Conservation (phyloP, 75 land plant genomes). For the Adiantum capillusveneris region DNA sequence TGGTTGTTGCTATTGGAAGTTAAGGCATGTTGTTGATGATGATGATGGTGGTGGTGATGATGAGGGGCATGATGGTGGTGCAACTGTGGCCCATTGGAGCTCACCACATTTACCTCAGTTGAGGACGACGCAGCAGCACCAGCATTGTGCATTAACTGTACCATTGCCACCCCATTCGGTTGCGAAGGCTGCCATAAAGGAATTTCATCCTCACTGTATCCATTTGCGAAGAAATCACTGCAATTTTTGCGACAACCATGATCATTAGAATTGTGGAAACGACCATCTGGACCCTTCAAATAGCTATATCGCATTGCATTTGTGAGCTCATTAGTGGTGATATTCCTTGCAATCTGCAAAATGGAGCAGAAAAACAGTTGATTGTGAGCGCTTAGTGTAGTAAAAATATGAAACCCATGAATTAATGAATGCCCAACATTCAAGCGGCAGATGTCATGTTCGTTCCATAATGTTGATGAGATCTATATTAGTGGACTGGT, state of each 20-base stretch:
- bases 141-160: constrained; percentile 12
- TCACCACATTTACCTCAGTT: neutral
- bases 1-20: neutral
- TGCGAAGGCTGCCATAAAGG: constrained; percentile 54
- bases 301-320: constrained; percentile 65
- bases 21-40: neutral
- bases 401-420: too few relatives aligned
- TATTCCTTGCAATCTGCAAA: constrained; percentile 90
- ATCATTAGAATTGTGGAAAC: constrained; percentile 78
- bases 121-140: neutral
- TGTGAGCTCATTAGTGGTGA: constrained; percentile 88
- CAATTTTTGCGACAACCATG: constrained; percentile 76
- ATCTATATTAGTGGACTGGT: too few relatives aligned
- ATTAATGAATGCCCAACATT: too few relatives aligned
- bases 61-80: neutral
- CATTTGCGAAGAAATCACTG: constrained; percentile 57
- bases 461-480: too few relatives aligned
- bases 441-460: too few relatives aligned
- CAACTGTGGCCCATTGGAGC: neutral
- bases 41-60: constrained; percentile 8
- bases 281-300: constrained; percentile 74
- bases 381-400: too few relatives aligned
- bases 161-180: constrained; percentile 19
- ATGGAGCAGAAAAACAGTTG: too few relatives aligned
- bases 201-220: constrained; percentile 69